Conservation (phyloP, 345 rosid species). For the Toxicodendron radicans region DNA sequence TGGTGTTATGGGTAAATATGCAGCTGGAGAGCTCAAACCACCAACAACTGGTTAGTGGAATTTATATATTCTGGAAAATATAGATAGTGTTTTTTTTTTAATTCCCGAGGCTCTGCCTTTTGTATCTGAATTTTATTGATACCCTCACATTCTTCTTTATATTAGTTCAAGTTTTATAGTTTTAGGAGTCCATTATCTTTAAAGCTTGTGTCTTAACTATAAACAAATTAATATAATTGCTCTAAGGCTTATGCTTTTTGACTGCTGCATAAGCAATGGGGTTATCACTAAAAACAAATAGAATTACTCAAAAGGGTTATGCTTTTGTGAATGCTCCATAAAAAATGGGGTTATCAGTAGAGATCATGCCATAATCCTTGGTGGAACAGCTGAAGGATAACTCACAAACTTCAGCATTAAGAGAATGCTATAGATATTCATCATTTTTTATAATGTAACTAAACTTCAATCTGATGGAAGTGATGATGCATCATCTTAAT, state of each 20-base stretch:
- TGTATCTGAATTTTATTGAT: too few relatives aligned
- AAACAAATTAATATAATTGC: not conserved
- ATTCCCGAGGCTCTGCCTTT: too few relatives aligned
- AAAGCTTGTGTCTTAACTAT: not conserved
- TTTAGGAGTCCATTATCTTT: not conserved
- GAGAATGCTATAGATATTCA: not conserved
- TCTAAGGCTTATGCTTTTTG: too few relatives aligned
- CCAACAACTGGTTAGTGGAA: conserved; percentile 73
- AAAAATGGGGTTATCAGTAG: not conserved
- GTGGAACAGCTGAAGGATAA: not conserved
- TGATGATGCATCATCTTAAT: too few relatives aligned
- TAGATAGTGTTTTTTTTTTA: not conserved
- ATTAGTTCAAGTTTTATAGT: not conserved
- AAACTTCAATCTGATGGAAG: too few relatives aligned
- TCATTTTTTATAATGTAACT: not conserved
- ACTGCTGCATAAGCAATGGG: too few relatives aligned
- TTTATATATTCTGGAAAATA: conserved; percentile 4
- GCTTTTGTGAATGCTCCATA: not conserved
- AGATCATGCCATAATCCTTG: not conserved
- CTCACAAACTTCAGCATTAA: not conserved
- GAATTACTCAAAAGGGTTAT: not conserved
- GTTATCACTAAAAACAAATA: too few relatives aligned
- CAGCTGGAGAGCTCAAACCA: conserved; percentile 97
- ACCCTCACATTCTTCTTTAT: too few relatives aligned
- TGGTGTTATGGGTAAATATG: conserved; percentile 98